Evolutionary conservation across 306 rosid species (phyloP), one percentile per base, ranked within the genome.

Genomic region (barrel medic (Medicago truncatula)): DNA sequence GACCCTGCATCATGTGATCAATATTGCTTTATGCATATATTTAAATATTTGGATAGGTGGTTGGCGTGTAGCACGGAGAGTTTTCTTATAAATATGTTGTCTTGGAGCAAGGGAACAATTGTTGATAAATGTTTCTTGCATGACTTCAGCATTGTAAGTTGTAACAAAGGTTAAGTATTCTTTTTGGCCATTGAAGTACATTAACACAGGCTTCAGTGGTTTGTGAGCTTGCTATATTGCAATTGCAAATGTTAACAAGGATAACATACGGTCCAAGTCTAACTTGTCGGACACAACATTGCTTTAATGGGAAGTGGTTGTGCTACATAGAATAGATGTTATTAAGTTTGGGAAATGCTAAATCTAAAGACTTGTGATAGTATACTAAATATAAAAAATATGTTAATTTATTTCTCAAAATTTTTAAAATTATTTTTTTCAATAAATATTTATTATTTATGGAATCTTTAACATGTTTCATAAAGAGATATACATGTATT

Each of bases 1-100:
- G 66, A 58, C 71, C 17, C 40, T 72, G 71, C 71, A 64, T 82
- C 74, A 70, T 71, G 75, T 66, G 72, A 77, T 72, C 34, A 66
- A 68, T 60, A 59, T 70, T 39, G 66, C 74, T 77, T 77, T 63
- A 77, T 73, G 66, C 44, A 64, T 65, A 64, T 65, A 61, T 75
- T 60, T 38, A 56, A 67, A 23, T 74, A 16, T 50, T 28, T 78
- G 59, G 63, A 38, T 77, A 17, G 71, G 49, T 83, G 34, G 58
- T 73, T 53, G 58, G 57, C 67, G 6, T 78, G 78, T 61, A 52
- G 72, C 69, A 67, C 47, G 49, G 8, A 52, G 76, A 50, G 46
- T 50, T 67, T 38, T 68, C 28, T 61, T 49, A n/a, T 69, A 63
- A 76, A 76, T 38, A 13, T 13, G 17, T n/a, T 58, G 64, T 76